phyloP scores from a whole-genome alignment of 495 filamentous ascomycete species.

The Aspergillus indologenus region DNA sequence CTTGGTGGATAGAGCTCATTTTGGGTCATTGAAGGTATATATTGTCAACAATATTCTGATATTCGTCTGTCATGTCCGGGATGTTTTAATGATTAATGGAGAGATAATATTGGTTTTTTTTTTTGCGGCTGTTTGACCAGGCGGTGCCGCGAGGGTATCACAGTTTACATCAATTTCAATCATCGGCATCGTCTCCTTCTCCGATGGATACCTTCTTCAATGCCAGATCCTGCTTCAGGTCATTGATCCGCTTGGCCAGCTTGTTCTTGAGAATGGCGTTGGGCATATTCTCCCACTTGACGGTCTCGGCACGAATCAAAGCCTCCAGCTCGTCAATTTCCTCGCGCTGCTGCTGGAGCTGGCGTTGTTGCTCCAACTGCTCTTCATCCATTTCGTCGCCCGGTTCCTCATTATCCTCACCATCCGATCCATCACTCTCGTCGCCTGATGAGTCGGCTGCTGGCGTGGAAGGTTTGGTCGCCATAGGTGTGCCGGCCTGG shows the following conservation, averaged over 20 bases:
- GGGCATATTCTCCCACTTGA: constrained; percentile 38
- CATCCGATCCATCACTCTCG: constrained; percentile 55
- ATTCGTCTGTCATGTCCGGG: neutral
- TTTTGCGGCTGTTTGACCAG: neutral
- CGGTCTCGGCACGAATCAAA: constrained; percentile 43
- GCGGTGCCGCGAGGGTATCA: constrained; percentile 15
- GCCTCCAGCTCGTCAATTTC: constrained; percentile 49
- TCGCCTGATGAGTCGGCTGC: constrained; percentile 46
- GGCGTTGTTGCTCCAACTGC: constrained; percentile 44
- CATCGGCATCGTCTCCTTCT: constrained; percentile 34
- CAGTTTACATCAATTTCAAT: constrained; percentile 19
- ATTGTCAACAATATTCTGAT: no score
- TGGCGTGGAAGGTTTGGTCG: constrained; percentile 36
- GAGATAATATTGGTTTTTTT: neutral
- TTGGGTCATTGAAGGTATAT: no score
- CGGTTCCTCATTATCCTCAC: constrained; percentile 48
- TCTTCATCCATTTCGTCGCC: constrained; percentile 61
- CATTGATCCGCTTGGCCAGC: constrained; percentile 45
- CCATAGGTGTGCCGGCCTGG: constrained; percentile 33
- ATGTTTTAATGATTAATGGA: neutral
- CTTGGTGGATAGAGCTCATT: neutral
- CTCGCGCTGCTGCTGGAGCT: constrained; percentile 49
- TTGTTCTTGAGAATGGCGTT: constrained; percentile 51
- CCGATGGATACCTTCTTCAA: constrained; percentile 50
- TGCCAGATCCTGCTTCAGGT: constrained; percentile 46